A percentile compares a stretch with the other conserved stretches of the same genome.
phyloP scores from a whole-genome alignment of 2,329 filamentous ascomycete genomes.

The Trichoderma asperellum region DNA sequence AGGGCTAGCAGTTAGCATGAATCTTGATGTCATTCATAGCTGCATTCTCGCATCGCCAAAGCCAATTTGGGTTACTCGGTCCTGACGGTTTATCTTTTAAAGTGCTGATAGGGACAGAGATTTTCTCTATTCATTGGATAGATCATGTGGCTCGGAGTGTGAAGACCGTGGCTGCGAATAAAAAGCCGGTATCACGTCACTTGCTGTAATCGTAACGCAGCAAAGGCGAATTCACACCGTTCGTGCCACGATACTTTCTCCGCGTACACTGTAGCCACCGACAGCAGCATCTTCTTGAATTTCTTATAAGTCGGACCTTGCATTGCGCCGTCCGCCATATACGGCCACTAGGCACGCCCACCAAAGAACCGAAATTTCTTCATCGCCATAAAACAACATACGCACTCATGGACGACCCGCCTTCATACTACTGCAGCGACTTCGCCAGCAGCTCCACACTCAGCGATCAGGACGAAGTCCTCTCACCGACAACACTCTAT shows the following conservation, averaged over 20 bases:
- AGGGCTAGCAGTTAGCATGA: neutral
- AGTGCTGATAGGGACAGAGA: neutral
- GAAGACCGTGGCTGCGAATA: neutral
- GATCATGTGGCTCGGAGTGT: neutral
- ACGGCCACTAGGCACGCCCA: neutral
- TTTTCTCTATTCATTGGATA: neutral
- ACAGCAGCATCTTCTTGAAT: neutral
- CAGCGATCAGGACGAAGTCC: slow-evolving; percentile 25
- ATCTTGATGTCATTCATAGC: neutral
- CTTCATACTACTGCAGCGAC: slow-evolving; percentile 6
- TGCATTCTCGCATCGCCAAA: neutral
- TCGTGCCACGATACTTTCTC: neutral
- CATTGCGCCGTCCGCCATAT: neutral
- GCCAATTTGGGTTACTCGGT: neutral
- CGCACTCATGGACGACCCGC: slow-evolving; percentile 15
- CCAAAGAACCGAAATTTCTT: neutral
- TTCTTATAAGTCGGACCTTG: neutral
- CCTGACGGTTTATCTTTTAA: neutral
- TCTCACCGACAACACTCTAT: slow-evolving; percentile 41
- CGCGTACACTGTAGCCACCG: slow-evolving; percentile 6
- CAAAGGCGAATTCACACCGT: neutral
- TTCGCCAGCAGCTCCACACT: neutral
- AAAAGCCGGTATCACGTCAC: neutral
- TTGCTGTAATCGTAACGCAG: neutral
- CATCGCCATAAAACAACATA: neutral